phyloP scores from a whole-genome alignment of 139 green algal genomes.

The Tetraselmis striata region DNA sequence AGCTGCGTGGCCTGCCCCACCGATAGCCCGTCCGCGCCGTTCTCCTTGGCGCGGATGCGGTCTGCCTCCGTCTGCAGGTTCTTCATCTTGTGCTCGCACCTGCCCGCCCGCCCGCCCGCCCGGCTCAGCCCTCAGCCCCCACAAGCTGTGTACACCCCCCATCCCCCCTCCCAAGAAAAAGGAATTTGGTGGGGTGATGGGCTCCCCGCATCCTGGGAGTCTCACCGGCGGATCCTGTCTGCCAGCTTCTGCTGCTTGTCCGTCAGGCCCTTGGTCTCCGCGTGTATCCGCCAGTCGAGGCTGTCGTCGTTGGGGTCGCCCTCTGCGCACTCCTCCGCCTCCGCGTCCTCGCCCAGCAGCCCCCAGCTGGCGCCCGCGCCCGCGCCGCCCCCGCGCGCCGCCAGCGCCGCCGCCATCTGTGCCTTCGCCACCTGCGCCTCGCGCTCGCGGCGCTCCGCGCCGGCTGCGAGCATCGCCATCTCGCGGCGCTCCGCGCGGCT shows the following conservation, averaged over 20 bases:
- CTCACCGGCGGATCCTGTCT: conserved; percentile 61
- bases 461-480: conserved; percentile 4
- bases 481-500: conserved; percentile 17
- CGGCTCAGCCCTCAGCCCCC: no score
- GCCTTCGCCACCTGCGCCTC: conserved; percentile 35
- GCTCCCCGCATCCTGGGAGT: no score
- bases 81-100: conserved; percentile 57
- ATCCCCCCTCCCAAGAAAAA: no score
- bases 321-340: conserved; percentile 32
- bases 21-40: conserved; percentile 47
- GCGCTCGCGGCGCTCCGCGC: conserved; percentile 15
- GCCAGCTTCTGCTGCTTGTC: conserved; percentile 84
- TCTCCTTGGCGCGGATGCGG: conserved; percentile 76
- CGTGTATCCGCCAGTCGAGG: conserved; percentile 61
- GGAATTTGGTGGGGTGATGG: no score
- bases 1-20: conserved; percentile 54
- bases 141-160: no score
- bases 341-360: conserved; percentile 47
- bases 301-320: background rate
- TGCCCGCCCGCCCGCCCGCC: background rate
- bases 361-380: conserved; percentile 45
- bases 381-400: background rate
- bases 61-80: conserved; percentile 74
- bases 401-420: conserved; percentile 38
- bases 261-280: conserved; percentile 51